phyloP scores from a whole-genome alignment of 495 filamentous ascomycete genomes.

The Aspergillus avenaceus region DNA sequence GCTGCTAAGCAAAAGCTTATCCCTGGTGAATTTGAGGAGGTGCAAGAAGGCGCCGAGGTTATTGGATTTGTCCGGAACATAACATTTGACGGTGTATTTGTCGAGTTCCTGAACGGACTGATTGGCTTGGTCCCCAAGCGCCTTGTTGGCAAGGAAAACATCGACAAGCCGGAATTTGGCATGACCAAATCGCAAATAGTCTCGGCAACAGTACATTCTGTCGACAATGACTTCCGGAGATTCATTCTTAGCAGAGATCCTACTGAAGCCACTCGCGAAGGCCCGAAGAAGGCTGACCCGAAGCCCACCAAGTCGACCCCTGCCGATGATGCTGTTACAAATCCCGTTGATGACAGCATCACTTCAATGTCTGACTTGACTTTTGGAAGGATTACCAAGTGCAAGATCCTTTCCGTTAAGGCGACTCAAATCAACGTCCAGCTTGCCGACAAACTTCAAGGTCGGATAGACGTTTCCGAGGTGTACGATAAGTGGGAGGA shows the following conservation, averaged over 20 bases:
- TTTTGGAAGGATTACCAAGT: slow-evolving; percentile 74
- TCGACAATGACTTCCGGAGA: slow-evolving; percentile 55
- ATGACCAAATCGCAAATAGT: slow-evolving; percentile 68
- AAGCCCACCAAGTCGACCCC: slow-evolving; percentile 20
- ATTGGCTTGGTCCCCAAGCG: slow-evolving; percentile 74
- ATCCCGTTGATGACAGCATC: slow-evolving; percentile 67
- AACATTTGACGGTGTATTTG: slow-evolving; percentile 70
- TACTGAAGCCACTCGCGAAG: slow-evolving; percentile 27
- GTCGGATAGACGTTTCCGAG: slow-evolving; percentile 86
- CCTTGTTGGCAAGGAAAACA: slow-evolving; percentile 63
- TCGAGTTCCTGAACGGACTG: slow-evolving; percentile 75
- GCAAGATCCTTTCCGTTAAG: slow-evolving; percentile 73
- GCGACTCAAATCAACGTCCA: slow-evolving; percentile 88
- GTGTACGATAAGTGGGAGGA: slow-evolving; percentile 83
- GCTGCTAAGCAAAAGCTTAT: slow-evolving; percentile 63
- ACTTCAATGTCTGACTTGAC: slow-evolving; percentile 63
- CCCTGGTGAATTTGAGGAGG: slow-evolving; percentile 61
- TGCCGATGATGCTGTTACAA: slow-evolving; percentile 43
- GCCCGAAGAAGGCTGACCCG: slow-evolving; percentile 23
- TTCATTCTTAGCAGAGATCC: slow-evolving; percentile 62
- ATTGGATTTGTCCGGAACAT: slow-evolving; percentile 84
- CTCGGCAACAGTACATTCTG: slow-evolving; percentile 59
- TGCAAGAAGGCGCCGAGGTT: slow-evolving; percentile 62
- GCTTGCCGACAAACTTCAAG: slow-evolving; percentile 84
- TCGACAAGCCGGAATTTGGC: slow-evolving; percentile 68